These are phyloP conservation scores for Apiotrichum domesticum DNA, from an alignment of 1,284 basidiomycete species.

Conservation along the genomic window DNA sequence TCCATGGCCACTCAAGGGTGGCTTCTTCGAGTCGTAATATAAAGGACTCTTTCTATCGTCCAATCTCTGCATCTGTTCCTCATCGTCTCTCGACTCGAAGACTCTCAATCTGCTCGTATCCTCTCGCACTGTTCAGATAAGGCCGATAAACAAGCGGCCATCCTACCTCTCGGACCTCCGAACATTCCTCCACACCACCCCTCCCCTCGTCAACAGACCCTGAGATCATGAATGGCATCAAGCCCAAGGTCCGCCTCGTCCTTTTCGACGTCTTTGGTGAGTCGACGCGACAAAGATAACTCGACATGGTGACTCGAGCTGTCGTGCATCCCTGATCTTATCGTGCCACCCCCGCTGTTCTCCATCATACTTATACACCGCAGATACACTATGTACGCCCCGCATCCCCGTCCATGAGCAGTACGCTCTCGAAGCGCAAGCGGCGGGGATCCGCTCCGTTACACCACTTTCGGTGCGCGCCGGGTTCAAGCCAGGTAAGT, in stretches of 20 bases:
- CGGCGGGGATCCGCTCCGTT: slow-evolving; percentile 32
- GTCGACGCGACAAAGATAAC: neutral
- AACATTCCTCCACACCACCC: neutral
- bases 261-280: slow-evolving; percentile 46
- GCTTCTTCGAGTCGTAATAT: no score
- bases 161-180: neutral
- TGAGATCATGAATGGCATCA: neutral
- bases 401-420: slow-evolving; percentile 43
- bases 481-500: slow-evolving; percentile 39
- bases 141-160: no score
- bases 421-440: slow-evolving; percentile 44
- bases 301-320: neutral
- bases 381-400: slow-evolving; percentile 47
- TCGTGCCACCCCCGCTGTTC: no score
- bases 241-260: slow-evolving; percentile 37
- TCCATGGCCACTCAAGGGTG: no score
- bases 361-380: neutral
- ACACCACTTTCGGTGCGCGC: slow-evolving; percentile 31
- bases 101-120: no score
- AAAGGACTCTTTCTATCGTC: no score
- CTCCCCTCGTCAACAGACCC: neutral
- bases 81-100: no score
- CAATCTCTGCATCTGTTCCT: no score
- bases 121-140: no score
- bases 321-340: no score